Evolutionary conservation across 2,329 filamentous ascomycete genomes (phyloP).

Genomic region (Trichophyton equinum): DNA sequence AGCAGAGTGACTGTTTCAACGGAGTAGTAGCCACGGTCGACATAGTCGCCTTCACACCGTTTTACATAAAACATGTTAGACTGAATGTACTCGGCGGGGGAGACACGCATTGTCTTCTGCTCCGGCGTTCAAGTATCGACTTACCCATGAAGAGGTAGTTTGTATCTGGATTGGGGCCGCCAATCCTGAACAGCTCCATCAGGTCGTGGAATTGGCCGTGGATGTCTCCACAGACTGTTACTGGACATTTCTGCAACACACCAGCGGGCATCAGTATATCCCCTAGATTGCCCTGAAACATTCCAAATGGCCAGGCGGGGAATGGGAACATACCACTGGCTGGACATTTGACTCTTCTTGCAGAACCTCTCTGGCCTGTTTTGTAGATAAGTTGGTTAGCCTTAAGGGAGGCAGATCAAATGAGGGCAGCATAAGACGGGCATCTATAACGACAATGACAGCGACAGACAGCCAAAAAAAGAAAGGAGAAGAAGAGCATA

Average conservation of each 20-base stretch:
- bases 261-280: not conserved
- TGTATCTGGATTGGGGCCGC: constrained; percentile 85
- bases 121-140: constrained; percentile 8
- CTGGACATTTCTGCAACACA: constrained; percentile 40
- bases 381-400: constrained; percentile 1
- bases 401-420: not conserved
- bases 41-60: constrained; percentile 47
- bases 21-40: constrained; percentile 62
- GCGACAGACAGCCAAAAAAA: not conserved
- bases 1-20: constrained; percentile 60
- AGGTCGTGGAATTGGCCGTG: constrained; percentile 98
- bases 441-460: not conserved
- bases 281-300: not conserved
- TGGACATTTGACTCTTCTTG: constrained; percentile 98
- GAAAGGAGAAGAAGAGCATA: not conserved
- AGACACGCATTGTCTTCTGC: not conserved
- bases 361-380: constrained; percentile 81
- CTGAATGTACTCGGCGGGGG: not conserved
- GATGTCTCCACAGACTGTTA: constrained; percentile 95
- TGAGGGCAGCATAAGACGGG: not conserved
- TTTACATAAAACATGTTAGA: not conserved
- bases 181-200: constrained; percentile 89
- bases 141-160: constrained; percentile 94
- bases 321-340: constrained; percentile 63
- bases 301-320: constrained; percentile 2